Percentiles rank a stretch among this genome's conserved stretches.
These are phyloP conservation scores for Rhododendron kiyosumense DNA, from an alignment of 148 eudicot species.

Conservation along the genomic window DNA sequence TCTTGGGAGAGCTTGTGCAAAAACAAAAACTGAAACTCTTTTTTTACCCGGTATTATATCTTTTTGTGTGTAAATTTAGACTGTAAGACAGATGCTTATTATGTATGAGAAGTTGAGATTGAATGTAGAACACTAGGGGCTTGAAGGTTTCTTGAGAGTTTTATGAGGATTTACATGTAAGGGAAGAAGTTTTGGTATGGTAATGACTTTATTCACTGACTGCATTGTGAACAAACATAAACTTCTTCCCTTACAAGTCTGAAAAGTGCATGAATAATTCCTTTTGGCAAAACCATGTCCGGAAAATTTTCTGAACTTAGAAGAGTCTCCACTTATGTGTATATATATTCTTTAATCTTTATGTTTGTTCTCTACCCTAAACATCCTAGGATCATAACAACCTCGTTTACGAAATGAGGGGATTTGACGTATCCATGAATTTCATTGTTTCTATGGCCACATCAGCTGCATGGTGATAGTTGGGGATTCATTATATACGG, in stretches of 20 bases:
- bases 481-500: not conserved
- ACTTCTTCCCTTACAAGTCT: not conserved
- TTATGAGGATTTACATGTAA: not conserved
- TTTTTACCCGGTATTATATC: not conserved
- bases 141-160: not conserved
- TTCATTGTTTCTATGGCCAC: not conserved
- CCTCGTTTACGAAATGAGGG: not conserved
- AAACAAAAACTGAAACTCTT: not conserved
- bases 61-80: not conserved
- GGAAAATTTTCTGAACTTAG: not conserved
- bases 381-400: not conserved
- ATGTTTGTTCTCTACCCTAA: not conserved
- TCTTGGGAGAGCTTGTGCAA: not conserved
- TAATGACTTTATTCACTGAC: not conserved
- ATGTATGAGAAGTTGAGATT: not conserved
- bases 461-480: not conserved
- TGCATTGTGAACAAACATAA: not conserved
- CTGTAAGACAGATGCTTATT: not conserved
- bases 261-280: not conserved
- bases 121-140: not conserved
- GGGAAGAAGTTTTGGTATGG: not conserved
- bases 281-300: not conserved
- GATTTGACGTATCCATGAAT: not conserved
- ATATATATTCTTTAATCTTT: not conserved
- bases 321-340: not conserved